phyloP scores from a whole-genome alignment of 768 basidiomycete species.

The Xerocomus brunneocitrinus region DNA sequence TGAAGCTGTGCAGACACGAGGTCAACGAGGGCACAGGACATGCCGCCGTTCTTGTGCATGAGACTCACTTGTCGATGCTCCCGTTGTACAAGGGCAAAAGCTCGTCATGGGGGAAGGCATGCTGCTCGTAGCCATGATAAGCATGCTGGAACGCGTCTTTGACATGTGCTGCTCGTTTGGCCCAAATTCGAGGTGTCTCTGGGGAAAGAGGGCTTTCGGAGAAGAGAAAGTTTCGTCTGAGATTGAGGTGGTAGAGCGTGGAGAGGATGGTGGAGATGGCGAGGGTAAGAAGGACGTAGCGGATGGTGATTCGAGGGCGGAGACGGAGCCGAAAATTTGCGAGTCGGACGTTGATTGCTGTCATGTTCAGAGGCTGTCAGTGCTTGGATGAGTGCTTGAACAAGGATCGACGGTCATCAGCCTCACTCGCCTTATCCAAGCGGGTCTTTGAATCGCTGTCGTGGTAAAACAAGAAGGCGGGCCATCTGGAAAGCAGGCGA shows the following conservation, averaged over 20 bases:
- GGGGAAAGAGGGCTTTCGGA: neutral
- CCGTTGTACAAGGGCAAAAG: conserved; percentile 47
- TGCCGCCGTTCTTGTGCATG: too few species aligned
- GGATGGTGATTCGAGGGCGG: conserved; percentile 5
- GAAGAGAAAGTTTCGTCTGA: neutral
- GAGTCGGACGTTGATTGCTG: too few species aligned
- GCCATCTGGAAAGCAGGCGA: too few species aligned
- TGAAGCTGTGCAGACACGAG: conserved; percentile 46
- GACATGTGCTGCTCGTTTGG: conserved; percentile 49
- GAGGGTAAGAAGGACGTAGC: conserved; percentile 17
- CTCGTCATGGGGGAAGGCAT: conserved; percentile 63
- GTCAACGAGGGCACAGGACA: too few species aligned
- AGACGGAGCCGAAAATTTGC: too few species aligned
- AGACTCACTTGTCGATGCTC: conserved; percentile 49
- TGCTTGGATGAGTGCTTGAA: too few species aligned
- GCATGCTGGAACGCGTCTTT: conserved; percentile 62
- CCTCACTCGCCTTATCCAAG: too few species aligned
- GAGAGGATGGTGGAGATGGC: conserved; percentile 7
- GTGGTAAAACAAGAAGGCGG: too few species aligned
- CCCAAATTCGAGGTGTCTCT: conserved; percentile 39
- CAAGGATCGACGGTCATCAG: too few species aligned
- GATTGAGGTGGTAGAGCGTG: conserved; percentile 16
- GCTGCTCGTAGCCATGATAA: conserved; percentile 59
- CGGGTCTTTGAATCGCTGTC: too few species aligned
- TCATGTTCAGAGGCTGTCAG: too few species aligned